phyloP scores from a whole-genome alignment of 1,284 basidiomycete species.

The Fomitopsis schrenkii region DNA sequence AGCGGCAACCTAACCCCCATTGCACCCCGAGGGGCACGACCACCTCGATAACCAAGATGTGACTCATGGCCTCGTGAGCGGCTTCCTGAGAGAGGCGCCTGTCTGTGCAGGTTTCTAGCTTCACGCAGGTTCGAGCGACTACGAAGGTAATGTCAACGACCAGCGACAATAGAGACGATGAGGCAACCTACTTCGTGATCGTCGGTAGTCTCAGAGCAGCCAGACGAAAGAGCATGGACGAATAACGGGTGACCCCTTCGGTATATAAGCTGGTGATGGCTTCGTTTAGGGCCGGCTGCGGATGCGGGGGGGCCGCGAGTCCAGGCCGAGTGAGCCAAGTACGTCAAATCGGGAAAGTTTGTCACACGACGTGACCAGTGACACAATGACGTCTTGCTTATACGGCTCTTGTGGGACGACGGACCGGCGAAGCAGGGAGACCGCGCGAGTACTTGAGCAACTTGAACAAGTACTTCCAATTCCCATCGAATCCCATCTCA shows the following conservation, averaged over 20 bases:
- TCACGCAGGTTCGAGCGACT: background rate
- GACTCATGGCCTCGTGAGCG: background rate
- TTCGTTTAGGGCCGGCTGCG: conserved; percentile 17
- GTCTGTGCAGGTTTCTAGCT: background rate
- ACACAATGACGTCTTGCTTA: background rate
- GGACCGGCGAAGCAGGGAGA: background rate
- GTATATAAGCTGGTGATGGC: background rate
- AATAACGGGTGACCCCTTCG: background rate
- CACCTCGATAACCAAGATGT: background rate
- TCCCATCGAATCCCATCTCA: no score
- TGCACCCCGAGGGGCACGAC: background rate
- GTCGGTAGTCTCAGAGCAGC: background rate
- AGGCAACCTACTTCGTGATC: background rate
- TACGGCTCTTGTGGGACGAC: background rate
- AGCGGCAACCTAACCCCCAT: background rate
- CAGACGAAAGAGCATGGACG: background rate
- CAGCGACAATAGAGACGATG: no score
- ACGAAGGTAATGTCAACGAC: no score
- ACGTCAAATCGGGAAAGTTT: no score
- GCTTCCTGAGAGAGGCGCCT: background rate
- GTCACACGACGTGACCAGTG: background rate
- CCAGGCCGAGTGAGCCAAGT: background rate
- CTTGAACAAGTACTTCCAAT: no score
- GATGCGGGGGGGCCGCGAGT: background rate
- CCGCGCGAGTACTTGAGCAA: background rate